Base-by-base conservation (phyloP, 2,329 filamentous ascomycete species). In the Ceratocystis cubensis region DNA sequence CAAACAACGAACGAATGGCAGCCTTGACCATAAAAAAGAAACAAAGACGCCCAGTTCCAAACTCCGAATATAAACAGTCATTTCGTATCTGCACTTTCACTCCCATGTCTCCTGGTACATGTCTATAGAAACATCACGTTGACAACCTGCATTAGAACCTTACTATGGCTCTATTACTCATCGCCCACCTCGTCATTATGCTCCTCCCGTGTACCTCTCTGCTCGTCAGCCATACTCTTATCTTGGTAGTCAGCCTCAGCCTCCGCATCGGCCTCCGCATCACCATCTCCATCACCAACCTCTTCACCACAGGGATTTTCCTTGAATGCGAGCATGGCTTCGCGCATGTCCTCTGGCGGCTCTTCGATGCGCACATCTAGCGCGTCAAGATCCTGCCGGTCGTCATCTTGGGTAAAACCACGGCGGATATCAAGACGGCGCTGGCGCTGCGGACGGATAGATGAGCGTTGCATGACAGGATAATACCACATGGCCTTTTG, bases 401-500 rank as follows among this genome's bases (percentile, higher is more conserved):
- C 79, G 66, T 81, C 78, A 65, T 81, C 77, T 45, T 77, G 73
- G 45, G 70, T 71, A 33, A 79, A 73, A 67, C 78, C 80, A 57
- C 76, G 76, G 41, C 77, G 81, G 61, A 81, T 80, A 59, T 82
- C 80, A 70, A 86, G 85, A 72, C 84, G 84, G 78, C 83, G 86
- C 69, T 79, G 81, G 67, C 85, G 80, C 74, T 86, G 84, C 37
- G 83, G 84, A 57, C 84, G 79, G 71, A 88, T 83, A 25, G 79
- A 79, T 61, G 80, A 83, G 65, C 83, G 82, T 74, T 87, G 84
- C 75, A 88, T 82, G 69, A 88, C 79, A 3, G 86, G 86, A 71
- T 88, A 88, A 75, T 87, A 88, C 74, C 85, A 87, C 13, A 81
- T 82, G 5, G 80, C 85, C 73, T 82, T 83, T 37, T 59, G 56